phyloP scores from a whole-genome alignment of 805 yeast genomes.

The Torulaspora franciscae region DNA sequence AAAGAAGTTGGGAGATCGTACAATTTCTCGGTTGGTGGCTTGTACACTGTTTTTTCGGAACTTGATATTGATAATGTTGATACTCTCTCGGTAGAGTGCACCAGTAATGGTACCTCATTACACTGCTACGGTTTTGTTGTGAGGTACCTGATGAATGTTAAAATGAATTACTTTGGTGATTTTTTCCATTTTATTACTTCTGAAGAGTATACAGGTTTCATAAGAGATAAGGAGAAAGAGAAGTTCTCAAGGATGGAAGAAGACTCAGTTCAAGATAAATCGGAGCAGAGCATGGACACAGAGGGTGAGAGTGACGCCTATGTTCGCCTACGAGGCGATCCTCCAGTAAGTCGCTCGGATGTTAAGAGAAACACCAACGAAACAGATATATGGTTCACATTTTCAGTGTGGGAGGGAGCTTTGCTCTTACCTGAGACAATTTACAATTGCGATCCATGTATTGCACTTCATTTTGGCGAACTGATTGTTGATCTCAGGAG shows the following conservation, averaged over 20 bases:
- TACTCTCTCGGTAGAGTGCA: constrained; percentile 57
- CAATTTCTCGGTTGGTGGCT: constrained; percentile 57
- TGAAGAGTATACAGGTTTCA: constrained; percentile 59
- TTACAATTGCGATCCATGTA: constrained; percentile 57
- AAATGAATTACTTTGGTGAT: constrained; percentile 90
- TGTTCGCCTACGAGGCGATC: constrained; percentile 1
- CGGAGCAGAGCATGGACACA: background rate
- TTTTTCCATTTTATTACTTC: constrained; percentile 75
- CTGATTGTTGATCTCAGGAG: constrained; percentile 79
- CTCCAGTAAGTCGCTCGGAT: constrained; percentile 17
- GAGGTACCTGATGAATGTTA: constrained; percentile 65
- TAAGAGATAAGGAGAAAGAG: constrained; percentile 9
- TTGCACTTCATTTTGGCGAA: constrained; percentile 57
- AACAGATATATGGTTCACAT: constrained; percentile 68
- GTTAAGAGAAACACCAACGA: constrained; percentile 58
- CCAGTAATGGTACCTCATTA: constrained; percentile 62
- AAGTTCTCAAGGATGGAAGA: constrained; percentile 3
- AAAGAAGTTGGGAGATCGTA: constrained; percentile 64
- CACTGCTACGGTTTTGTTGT: constrained; percentile 75
- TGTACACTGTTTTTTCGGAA: constrained; percentile 55
- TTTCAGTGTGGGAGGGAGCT: constrained; percentile 65
- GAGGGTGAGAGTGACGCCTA: constrained; percentile 4
- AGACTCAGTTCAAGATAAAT: constrained; percentile 3
- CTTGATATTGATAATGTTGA: constrained; percentile 67
- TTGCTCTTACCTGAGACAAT: constrained; percentile 67